These are phyloP conservation scores for Rhizoclosmatium sp. DNA, from an alignment of 192 early-diverging fungal genomes.

Conservation along the genomic window DNA sequence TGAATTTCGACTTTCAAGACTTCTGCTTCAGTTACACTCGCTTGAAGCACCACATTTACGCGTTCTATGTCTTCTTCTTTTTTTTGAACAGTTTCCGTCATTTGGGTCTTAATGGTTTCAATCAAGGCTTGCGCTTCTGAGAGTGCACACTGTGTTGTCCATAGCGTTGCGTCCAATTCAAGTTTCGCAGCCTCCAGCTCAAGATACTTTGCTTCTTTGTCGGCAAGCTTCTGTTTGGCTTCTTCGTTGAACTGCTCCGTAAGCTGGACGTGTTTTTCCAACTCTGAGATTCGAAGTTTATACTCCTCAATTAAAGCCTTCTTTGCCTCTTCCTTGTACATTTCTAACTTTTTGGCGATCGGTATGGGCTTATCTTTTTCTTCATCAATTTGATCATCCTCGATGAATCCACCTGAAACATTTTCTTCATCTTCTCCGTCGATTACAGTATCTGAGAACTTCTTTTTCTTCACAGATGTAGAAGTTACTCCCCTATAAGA, in stretches of 20 bases:
- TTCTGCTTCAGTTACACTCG: conserved; percentile 4
- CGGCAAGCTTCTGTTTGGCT: not conserved
- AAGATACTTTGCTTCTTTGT: conserved; percentile 7
- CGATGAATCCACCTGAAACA: not conserved
- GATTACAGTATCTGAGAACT: conserved; percentile 41
- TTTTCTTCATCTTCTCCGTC: conserved; percentile 44
- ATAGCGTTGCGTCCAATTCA: conserved; percentile 17
- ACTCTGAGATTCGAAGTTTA: conserved; percentile 16
- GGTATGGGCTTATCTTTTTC: conserved; percentile 11
- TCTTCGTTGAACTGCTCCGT: conserved; percentile 4
- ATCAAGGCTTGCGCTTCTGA: conserved; percentile 30
- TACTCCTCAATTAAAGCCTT: conserved; percentile 34
- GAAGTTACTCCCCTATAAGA: conserved; percentile 51
- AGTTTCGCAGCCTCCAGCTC: conserved; percentile 10
- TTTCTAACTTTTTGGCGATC: conserved; percentile 29
- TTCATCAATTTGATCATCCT: conserved; percentile 9
- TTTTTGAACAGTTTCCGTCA: conserved; percentile 17
- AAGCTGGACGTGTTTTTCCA: conserved; percentile 6
- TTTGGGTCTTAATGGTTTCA: conserved; percentile 26
- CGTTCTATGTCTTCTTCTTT: not conserved
- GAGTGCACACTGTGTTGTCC: conserved; percentile 10
- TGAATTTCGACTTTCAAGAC: conserved; percentile 6
- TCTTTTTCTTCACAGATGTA: conserved; percentile 47
- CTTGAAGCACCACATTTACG: conserved; percentile 3
- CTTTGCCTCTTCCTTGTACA: conserved; percentile 32